Percentiles rank a stretch among this genome's conserved stretches.
These are phyloP conservation scores for Stevia rebaudiana DNA, from an alignment of 140 eudicot species.

Conservation along the genomic window DNA sequence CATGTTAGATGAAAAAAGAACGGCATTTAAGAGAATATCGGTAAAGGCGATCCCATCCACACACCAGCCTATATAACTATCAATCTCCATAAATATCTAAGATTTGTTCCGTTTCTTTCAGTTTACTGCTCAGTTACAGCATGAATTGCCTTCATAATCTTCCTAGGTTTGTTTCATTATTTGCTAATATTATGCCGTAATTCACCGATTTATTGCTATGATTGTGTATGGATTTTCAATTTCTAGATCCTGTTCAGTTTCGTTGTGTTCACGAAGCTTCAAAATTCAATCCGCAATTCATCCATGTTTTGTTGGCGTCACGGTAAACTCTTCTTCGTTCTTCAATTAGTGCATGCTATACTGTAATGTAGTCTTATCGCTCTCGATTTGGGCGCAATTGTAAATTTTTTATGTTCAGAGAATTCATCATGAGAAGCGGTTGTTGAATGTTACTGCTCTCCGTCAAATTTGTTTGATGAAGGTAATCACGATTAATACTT, in stretches of 20 bases:
- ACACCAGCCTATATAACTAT: slow-evolving; percentile 3
- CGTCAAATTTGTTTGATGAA: slow-evolving; percentile 24
- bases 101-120: slow-evolving; percentile 10
- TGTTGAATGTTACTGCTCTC: slow-evolving; percentile 25
- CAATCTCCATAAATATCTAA: slow-evolving; percentile 8
- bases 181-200: background rate
- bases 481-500: slow-evolving; percentile 20
- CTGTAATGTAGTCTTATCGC: background rate
- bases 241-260: slow-evolving; percentile 38
- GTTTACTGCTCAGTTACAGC: no score
- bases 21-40: slow-evolving; percentile 30
- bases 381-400: background rate
- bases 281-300: slow-evolving; percentile 25
- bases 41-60: slow-evolving; percentile 15
- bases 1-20: slow-evolving; percentile 6
- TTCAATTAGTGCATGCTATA: background rate
- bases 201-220: background rate
- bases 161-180: slow-evolving; percentile 41
- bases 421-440: slow-evolving; percentile 18
- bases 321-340: slow-evolving; percentile 29
- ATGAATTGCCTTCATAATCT: slow-evolving; percentile 77
- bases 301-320: slow-evolving; percentile 24
- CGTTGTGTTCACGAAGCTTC: slow-evolving; percentile 37
- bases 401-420: background rate
- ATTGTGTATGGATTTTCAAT: slow-evolving; percentile 8